Evolutionary conservation across 164 flowering plant genomes (phyloP).

Genomic region (Chimonanthus salicifolius): DNA sequence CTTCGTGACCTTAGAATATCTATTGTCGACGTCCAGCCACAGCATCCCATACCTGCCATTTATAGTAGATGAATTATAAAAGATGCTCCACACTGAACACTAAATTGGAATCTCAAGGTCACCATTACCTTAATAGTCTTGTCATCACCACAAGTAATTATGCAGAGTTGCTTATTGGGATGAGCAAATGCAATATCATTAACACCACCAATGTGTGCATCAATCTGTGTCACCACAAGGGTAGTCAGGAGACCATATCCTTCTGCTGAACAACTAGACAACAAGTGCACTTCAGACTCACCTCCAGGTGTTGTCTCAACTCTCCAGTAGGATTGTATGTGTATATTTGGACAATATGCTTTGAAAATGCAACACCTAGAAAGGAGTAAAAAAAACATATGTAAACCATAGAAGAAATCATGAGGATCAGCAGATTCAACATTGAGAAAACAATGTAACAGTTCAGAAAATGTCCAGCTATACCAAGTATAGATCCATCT

Average conservation of each 20-base stretch:
- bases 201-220: slow-evolving; percentile 64
- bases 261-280: slow-evolving; percentile 18
- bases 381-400: background rate
- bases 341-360: slow-evolving; percentile 53
- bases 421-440: background rate
- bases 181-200: slow-evolving; percentile 65
- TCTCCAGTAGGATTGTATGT: slow-evolving; percentile 46
- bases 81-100: background rate
- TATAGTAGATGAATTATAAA: background rate
- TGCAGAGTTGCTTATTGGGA: slow-evolving; percentile 52
- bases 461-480: background rate
- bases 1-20: slow-evolving; percentile 68
- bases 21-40: slow-evolving; percentile 41
- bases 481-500: slow-evolving; percentile 46
- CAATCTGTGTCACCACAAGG: slow-evolving; percentile 44
- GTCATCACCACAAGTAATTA: slow-evolving; percentile 71
- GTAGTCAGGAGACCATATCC: slow-evolving; percentile 36
- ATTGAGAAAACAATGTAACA: background rate
- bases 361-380: slow-evolving; percentile 63
- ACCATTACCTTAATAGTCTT: slow-evolving; percentile 52
- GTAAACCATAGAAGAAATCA: background rate
- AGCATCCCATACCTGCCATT: slow-evolving; percentile 56
- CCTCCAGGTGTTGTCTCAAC: slow-evolving; percentile 50
- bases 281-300: slow-evolving; percentile 6
- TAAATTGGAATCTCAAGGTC: background rate